phyloP scores from a whole-genome alignment of 257 asterid species.

The Nicotiana paniculata region DNA sequence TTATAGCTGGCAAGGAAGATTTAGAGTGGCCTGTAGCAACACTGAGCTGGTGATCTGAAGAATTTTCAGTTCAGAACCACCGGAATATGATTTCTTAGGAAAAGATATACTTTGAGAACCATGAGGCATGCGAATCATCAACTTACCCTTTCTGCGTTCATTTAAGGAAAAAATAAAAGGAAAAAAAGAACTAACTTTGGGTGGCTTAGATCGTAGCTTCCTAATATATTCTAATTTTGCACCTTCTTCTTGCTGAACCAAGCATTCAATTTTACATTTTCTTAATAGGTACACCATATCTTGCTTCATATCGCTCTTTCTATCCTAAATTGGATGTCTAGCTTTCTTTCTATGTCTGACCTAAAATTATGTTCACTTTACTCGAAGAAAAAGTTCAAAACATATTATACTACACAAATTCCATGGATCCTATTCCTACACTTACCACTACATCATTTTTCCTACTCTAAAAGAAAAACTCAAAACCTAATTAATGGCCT shows the following conservation, averaged over 20 bases:
- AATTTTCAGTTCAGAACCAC: background rate
- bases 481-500: background rate
- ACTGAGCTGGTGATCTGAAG: background rate
- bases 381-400: background rate
- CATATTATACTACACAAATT: no score
- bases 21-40: background rate
- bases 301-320: background rate
- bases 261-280: no score
- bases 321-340: background rate
- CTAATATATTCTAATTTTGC: background rate
- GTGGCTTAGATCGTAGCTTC: background rate
- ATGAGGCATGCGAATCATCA: background rate
- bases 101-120: background rate
- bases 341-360: background rate
- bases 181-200: background rate
- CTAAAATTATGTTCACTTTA: background rate
- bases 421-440: no score
- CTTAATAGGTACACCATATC: background rate
- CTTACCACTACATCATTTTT: background rate
- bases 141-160: background rate
- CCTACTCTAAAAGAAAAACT: background rate
- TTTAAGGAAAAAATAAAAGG: background rate
- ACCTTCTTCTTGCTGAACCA: no score
- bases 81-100: background rate
- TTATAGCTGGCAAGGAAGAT: background rate